A percentile compares a stretch with the other conserved stretches of the same genome.
Evolutionary conservation across 164 flowering plant genomes (phyloP).

Genomic region (Vitis vinifera): ASM3070453v1 NC_081817.1:26904001-26904500

Average conservation of each 20-base stretch:
- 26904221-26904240: not conserved
- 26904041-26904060: constrained; percentile 3
- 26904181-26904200: constrained; percentile 11
- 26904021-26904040: constrained; percentile 13
- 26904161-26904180: not conserved
- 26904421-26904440: too few species aligned
- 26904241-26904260: not conserved
- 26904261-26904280: too few species aligned
- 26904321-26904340: too few species aligned
- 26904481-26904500: too few species aligned
- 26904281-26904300: too few species aligned
- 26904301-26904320: too few species aligned
- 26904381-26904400: too few species aligned
- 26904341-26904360: too few species aligned
- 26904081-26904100: constrained; percentile 12
- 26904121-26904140: not conserved
- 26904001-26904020: constrained; percentile 11
- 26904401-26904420: too few species aligned
- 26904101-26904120: not conserved
- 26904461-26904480: too few species aligned
- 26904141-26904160: not conserved
- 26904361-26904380: too few species aligned
- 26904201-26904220: not conserved
- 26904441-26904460: too few species aligned
- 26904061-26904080: constrained; percentile 1